These are phyloP conservation scores for Arachnomyces sp. DNA, from an alignment of 2,329 filamentous ascomycete genomes.

Conservation along the genomic window DNA sequence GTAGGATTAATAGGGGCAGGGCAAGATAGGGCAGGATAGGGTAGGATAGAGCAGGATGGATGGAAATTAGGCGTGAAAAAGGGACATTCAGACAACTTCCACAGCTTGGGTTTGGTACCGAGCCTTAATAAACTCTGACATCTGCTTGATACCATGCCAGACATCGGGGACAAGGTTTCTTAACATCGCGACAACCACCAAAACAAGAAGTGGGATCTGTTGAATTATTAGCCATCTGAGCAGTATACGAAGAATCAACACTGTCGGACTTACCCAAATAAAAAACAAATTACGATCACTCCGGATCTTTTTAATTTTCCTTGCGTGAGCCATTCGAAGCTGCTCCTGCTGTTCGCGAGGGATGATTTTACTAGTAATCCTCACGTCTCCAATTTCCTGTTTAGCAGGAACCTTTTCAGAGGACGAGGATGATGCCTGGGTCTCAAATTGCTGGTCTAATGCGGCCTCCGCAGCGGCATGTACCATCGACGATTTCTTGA, in stretches of 20 bases:
- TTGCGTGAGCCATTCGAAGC: constrained; percentile 39
- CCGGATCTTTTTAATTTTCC: constrained; percentile 41
- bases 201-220: constrained; percentile 41
- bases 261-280: constrained; percentile 41
- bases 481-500: constrained; percentile 37
- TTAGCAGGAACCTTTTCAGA: constrained; percentile 14
- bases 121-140: constrained; percentile 32
- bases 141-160: constrained; percentile 31
- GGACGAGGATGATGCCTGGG: constrained; percentile 13
- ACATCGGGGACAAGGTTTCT: constrained; percentile 36
- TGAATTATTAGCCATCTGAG: constrained; percentile 15
- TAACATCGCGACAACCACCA: constrained; percentile 40
- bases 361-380: constrained; percentile 35
- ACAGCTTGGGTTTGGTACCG: constrained; percentile 28
- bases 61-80: too few species aligned
- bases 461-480: constrained; percentile 38
- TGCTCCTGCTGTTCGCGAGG: constrained; percentile 41
- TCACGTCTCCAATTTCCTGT: constrained; percentile 32
- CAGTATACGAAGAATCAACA: neutral
- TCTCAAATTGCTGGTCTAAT: constrained; percentile 39
- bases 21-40: too few species aligned
- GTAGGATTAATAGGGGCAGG: too few species aligned
- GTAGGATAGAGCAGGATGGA: too few species aligned
- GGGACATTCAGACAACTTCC: constrained; percentile 15
- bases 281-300: constrained; percentile 48